Evolutionary conservation across 1,284 basidiomycete species (phyloP).

Genomic region (Marasmius sp.): DNA sequence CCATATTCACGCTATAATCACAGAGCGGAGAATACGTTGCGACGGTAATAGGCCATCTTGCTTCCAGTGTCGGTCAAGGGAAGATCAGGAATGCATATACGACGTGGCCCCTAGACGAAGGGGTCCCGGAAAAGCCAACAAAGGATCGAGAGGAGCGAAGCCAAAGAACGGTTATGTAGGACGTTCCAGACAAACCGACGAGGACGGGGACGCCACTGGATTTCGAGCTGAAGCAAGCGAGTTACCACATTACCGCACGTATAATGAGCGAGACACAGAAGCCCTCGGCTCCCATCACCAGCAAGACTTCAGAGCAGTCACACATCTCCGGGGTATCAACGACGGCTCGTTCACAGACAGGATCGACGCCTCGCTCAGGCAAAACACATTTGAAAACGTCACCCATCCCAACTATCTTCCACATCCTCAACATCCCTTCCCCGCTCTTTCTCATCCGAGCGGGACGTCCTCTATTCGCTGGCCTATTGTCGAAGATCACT

Average conservation of each 20-base stretch:
- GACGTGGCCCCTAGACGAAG: background rate
- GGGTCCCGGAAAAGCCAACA: conserved; percentile 1
- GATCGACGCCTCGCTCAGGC: background rate
- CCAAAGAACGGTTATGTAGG: background rate
- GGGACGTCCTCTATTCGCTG: background rate
- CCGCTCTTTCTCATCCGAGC: background rate
- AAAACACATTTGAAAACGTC: background rate
- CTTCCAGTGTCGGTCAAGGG: background rate
- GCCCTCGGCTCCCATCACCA: background rate
- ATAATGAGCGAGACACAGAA: background rate
- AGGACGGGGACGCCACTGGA: background rate
- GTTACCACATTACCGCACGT: background rate
- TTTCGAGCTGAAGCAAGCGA: background rate
- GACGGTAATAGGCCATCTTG: background rate
- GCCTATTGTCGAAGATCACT: background rate
- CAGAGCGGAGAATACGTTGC: background rate
- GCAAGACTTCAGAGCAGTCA: background rate
- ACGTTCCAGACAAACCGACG: background rate
- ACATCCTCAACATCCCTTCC: background rate
- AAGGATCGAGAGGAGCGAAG: background rate
- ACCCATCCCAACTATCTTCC: background rate
- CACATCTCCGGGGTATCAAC: background rate
- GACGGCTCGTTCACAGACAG: background rate
- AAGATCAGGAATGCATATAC: background rate
- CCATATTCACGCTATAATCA: background rate